A percentile compares a stretch with the other conserved stretches of the same genome.
Evolutionary conservation across 768 basidiomycete species (phyloP).

Genomic region (Russula earlei): DNA sequence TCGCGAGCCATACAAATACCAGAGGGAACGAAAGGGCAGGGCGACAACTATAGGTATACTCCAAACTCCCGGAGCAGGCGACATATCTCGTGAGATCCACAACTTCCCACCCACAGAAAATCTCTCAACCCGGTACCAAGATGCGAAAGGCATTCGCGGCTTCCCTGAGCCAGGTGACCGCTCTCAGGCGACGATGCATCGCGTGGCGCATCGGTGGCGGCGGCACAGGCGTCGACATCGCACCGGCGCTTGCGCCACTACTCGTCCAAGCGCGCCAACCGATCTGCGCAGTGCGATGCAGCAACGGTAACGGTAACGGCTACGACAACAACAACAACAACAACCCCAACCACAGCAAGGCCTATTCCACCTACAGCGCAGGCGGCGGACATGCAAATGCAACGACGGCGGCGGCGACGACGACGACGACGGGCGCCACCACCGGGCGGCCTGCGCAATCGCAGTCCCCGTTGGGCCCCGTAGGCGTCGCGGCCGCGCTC

Average conservation of each 20-base stretch:
- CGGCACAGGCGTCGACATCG: neutral
- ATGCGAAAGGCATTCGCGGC: neutral
- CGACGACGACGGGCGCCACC: neutral
- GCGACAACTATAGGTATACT: neutral
- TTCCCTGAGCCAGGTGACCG: neutral
- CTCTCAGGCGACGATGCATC: neutral
- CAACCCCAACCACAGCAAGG: neutral
- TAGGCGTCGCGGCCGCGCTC: slow-evolving; percentile 55
- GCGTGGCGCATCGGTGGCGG: neutral
- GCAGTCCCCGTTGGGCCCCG: slow-evolving; percentile 45
- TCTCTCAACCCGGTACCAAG: neutral
- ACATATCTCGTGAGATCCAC: neutral
- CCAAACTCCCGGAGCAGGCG: neutral
- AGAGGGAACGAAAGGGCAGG: neutral
- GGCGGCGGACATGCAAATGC: too few relatives aligned
- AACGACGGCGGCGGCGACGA: too few relatives aligned
- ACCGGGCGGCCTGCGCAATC: slow-evolving; percentile 11
- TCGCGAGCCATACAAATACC: slow-evolving; percentile 6
- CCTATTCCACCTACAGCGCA: too few relatives aligned
- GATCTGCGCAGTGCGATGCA: neutral
- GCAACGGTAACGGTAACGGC: neutral
- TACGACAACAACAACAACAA: neutral
- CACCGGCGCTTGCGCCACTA: neutral
- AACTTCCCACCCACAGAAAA: too few relatives aligned
- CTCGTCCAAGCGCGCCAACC: neutral